phyloP scores from a whole-genome alignment of 306 rosid genomes.

The Prinsepia uniflora region DNA sequence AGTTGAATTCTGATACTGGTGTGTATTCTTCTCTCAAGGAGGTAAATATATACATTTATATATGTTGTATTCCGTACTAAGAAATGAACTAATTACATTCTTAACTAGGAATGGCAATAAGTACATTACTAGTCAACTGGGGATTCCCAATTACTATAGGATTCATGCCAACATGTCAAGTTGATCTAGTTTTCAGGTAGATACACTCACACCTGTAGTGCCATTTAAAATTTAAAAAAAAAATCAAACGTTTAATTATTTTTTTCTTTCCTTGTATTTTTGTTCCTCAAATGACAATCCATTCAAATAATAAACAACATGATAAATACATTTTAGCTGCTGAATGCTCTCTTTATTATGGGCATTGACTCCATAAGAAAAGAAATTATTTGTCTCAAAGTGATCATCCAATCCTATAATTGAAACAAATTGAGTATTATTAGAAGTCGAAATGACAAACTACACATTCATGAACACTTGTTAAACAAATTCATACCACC shows the following conservation, averaged over 20 bases:
- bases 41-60: no score
- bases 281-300: neutral
- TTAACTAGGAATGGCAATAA: no score
- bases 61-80: no score
- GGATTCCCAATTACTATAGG: no score
- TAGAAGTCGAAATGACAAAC: neutral
- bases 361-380: slow-evolving; percentile 68
- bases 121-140: no score
- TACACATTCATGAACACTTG: no score
- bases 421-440: neutral
- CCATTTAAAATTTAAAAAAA: neutral
- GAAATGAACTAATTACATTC: no score
- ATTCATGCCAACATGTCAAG: neutral
- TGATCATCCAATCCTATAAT: slow-evolving; percentile 62
- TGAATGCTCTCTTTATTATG: slow-evolving; percentile 68
- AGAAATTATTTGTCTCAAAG: slow-evolving; percentile 46
- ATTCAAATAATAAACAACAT: slow-evolving; percentile 16
- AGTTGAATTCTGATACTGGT: no score
- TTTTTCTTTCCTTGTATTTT: neutral
- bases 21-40: no score
- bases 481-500: no score
- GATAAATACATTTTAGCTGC: slow-evolving; percentile 49
- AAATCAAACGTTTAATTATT: neutral
- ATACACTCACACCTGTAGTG: neutral
- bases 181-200: neutral